phyloP scores from a whole-genome alignment of 495 filamentous ascomycete genomes.

The Antarctomyces pellizariae region DNA sequence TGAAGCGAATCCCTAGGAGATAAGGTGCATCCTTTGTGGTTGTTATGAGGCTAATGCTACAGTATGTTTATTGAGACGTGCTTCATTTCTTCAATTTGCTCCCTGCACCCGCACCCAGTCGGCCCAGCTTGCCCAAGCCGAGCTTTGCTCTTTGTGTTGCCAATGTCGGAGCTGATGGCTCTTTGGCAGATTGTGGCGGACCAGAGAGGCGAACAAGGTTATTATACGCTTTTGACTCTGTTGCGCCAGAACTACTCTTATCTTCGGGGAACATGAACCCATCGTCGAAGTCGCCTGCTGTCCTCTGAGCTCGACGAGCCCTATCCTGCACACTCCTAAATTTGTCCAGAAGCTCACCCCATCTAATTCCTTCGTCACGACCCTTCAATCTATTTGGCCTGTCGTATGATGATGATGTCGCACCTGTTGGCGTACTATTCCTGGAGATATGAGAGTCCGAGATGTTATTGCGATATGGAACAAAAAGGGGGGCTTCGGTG shows the following conservation, averaged over 20 bases:
- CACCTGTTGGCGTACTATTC: conserved; percentile 22
- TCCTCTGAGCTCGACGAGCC: conserved; percentile 26
- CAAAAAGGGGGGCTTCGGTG: conserved; percentile 15
- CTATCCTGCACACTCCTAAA: conserved; percentile 77
- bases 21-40: conserved; percentile 1
- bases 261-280: conserved; percentile 17
- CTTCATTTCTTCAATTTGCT: conserved; percentile 16
- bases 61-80: background rate
- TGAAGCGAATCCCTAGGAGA: conserved; percentile 12
- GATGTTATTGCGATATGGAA: conserved; percentile 11
- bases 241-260: conserved; percentile 13
- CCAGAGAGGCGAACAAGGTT: conserved; percentile 14
- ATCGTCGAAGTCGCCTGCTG: conserved; percentile 10
- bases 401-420: conserved; percentile 35
- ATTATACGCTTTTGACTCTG: conserved; percentile 21
- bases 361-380: conserved; percentile 68
- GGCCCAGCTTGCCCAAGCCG: conserved; percentile 44
- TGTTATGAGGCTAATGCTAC: background rate
- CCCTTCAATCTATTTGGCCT: conserved; percentile 63
- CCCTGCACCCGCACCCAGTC: conserved; percentile 41
- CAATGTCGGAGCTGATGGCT: conserved; percentile 13
- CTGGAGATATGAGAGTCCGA: conserved; percentile 10
- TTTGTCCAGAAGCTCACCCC: conserved; percentile 90
- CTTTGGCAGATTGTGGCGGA: conserved; percentile 20
- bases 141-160: conserved; percentile 30